phyloP scores from a whole-genome alignment of 495 filamentous ascomycete genomes.

The Cryomyces minteri region DNA sequence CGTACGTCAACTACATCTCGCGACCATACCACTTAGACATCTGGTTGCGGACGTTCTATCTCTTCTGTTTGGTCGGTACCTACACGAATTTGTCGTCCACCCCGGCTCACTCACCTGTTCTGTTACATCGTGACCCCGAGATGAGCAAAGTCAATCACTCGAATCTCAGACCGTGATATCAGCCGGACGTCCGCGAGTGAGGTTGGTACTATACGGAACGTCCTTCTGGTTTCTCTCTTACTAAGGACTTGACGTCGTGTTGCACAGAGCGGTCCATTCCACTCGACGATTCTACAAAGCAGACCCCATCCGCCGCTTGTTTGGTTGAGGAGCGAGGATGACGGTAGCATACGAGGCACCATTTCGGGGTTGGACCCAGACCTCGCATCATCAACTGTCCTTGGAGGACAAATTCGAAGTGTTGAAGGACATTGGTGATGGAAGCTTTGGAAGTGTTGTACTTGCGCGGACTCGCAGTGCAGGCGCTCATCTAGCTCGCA shows the following conservation, averaged over 20 bases:
- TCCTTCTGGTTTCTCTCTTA: background rate
- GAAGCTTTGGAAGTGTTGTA: conserved; percentile 92
- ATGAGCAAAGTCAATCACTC: background rate
- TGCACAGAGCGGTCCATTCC: background rate
- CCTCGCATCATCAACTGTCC: conserved; percentile 7
- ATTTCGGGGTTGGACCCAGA: conserved; percentile 15
- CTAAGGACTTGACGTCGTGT: background rate
- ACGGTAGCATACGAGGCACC: conserved; percentile 18
- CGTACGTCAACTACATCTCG: background rate
- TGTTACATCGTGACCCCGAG: background rate
- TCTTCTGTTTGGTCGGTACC: background rate
- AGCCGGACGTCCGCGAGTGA: background rate
- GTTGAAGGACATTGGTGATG: conserved; percentile 95
- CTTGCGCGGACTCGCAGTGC: conserved; percentile 79
- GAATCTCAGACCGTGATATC: background rate
- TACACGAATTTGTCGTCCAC: background rate
- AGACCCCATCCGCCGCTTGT: background rate
- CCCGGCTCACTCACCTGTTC: background rate
- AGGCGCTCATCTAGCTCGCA: conserved; percentile 70
- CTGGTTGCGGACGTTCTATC: no score
- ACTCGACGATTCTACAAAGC: background rate
- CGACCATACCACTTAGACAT: no score
- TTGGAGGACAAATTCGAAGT: conserved; percentile 77
- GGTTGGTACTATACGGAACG: background rate
- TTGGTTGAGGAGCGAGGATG: conserved; percentile 5